Percentiles rank a stretch among this genome's conserved stretches.
Conservation (phyloP, 768 basidiomycete genomes). For the Zangia roseola region DNA sequence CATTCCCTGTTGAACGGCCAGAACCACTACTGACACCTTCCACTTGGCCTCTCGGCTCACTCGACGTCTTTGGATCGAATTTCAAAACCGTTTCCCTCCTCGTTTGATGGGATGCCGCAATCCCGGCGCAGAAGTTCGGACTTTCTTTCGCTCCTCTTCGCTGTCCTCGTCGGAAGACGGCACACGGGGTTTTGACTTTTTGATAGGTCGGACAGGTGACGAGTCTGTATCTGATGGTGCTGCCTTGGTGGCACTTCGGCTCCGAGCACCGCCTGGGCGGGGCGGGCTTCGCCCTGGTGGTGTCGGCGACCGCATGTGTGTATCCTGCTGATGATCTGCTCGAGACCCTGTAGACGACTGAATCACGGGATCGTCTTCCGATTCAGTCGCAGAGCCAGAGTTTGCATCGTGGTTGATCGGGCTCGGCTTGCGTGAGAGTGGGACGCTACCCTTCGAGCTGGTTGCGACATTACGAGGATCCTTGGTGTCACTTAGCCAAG, state of each 20-base stretch:
- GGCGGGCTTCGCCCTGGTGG: conserved; percentile 14
- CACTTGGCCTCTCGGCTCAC: not conserved
- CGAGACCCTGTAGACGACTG: conserved; percentile 3
- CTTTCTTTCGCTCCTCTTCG: conserved; percentile 49
- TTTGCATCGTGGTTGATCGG: conserved; percentile 13
- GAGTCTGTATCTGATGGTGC: conserved; percentile 46
- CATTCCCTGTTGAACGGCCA: not conserved
- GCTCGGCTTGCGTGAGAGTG: conserved; percentile 5
- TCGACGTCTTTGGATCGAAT: not conserved
- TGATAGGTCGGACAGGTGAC: conserved; percentile 50
- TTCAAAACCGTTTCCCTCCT: conserved; percentile 71
- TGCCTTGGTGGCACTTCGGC: conserved; percentile 25
- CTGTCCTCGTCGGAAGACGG: conserved; percentile 57
- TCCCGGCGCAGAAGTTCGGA: conserved; percentile 44
- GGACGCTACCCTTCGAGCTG: conserved; percentile 4
- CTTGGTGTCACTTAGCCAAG: conserved; percentile 16
- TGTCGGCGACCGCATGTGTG: conserved; percentile 21
- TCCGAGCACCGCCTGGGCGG: conserved; percentile 16
- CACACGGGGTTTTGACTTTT: conserved; percentile 40
- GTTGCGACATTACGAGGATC: conserved; percentile 4
- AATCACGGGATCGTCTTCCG: conserved; percentile 20
- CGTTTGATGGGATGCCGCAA: conserved; percentile 75
- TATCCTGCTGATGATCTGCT: conserved; percentile 13
- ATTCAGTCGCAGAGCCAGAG: conserved; percentile 30
- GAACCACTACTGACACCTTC: not conserved